Evolutionary conservation across 495 filamentous ascomycete genomes (phyloP), one percentile per base, ranked within the genome.

Genomic region (Neurospora tetraspora): DNA sequence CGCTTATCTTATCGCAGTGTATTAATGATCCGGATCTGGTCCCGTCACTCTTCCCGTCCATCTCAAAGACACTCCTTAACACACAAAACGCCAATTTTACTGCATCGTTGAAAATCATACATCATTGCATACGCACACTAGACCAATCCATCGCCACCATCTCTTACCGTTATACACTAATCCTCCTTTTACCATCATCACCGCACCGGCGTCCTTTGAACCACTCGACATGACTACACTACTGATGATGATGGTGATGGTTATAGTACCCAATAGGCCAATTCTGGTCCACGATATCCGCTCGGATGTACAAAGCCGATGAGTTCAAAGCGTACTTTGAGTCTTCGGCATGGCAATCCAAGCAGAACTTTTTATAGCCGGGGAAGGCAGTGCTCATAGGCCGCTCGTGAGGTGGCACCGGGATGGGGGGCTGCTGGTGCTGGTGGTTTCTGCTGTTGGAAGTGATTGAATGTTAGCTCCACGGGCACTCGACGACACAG

Each of bases 301-400:
- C 42, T 0, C 74, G 72, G 4, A 75, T 71, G 16, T 75, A 73
- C 53, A 73, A 7, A 3, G 73, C 72, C 23, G 74, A 69, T 1
- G 61, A 39, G 14, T 65, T 65, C 27, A 65, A 18, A 18, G 53
- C 53, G 4, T 65, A 65, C 53, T 65, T 65, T 65, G 53, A 65
- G 27, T 65, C 53, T 4, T 65, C 53, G 1, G 27, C 3, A 36
- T 65, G 53, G 2, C 27, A 27, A 0, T 65, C 53, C 53, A 65
- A 65, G 53, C 53, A 65, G 53, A 65, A 65, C 53, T 65, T 65
- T 34, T 65, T 65, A 27, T 65, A 65, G 1, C 53, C 53, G 14
- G 53, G 53, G 27, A 65, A 65, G 27, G 53, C 53, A 27, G 53
- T 65, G 53, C 53, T 65, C 27, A 65, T 31, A 16, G 53, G 53